These are phyloP conservation scores for Diplocarpon mali DNA, from an alignment of 2,329 filamentous ascomycete species.

Conservation along the genomic window DNA sequence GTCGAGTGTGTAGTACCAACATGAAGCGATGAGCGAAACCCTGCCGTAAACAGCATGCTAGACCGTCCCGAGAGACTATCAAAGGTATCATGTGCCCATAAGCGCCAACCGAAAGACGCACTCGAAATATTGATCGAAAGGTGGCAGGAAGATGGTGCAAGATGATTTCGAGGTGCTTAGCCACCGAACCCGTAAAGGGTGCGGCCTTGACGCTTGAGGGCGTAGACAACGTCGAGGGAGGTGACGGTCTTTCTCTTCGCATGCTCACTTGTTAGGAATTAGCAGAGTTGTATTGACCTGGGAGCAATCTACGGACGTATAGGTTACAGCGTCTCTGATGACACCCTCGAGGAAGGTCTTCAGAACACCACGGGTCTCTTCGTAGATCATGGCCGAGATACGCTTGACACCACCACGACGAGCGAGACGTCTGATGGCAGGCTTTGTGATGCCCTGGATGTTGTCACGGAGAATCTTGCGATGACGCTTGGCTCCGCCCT, in stretches of 20 bases:
- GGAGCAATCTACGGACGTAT: conserved; percentile 37
- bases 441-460: conserved; percentile 99
- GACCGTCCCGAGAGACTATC: conserved; percentile 28
- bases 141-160: conserved; percentile 11
- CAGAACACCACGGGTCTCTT: conserved; percentile 70
- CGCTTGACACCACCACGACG: conserved; percentile 99
- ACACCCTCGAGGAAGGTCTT: conserved; percentile 78
- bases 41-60: conserved; percentile 30
- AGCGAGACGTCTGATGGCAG: conserved; percentile 93
- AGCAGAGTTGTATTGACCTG: neutral
- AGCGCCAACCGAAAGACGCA: conserved; percentile 5
- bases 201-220: conserved; percentile 54
- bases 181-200: conserved; percentile 62
- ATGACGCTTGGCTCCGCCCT: conserved; percentile 97
- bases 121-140: neutral
- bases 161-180: conserved; percentile 30
- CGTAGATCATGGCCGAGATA: conserved; percentile 91
- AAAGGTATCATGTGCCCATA: conserved; percentile 26
- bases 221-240: conserved; percentile 54
- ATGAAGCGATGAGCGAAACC: conserved; percentile 22
- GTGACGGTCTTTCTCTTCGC: conserved; percentile 68
- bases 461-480: conserved; percentile 99
- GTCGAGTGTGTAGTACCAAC: conserved; percentile 11
- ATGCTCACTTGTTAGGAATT: conserved; percentile 41
- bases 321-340: conserved; percentile 63